Evolutionary conservation across 2,329 filamentous ascomycete genomes (phyloP), one percentile per base, ranked within the genome.

Genomic region (Aspergillus brunneoviolaceus): DNA sequence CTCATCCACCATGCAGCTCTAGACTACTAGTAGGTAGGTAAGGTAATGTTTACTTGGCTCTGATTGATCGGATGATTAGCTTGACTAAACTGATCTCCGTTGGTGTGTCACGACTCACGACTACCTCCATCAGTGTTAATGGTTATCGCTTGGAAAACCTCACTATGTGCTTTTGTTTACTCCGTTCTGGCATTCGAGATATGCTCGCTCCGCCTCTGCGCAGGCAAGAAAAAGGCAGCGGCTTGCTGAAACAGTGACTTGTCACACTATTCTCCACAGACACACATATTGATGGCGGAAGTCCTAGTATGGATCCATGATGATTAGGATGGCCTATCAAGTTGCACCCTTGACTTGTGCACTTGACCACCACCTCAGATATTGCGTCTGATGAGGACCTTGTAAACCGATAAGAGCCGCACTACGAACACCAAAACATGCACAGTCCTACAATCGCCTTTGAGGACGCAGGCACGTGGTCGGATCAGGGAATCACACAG

Each of bases 401-500:
- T 45, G 39, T 5, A 16, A 45, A 45, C 6, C 1, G 19, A 3
- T n/a, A 45, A 19, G 16, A 45, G 33, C 33, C 14, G 33, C 33
- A 35, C 33, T 35, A 35, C 11, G 5, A 12, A 16, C 16, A 4
- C 16, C 16, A 45, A 6, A n/a, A 19, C 14, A 19, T 45, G 39
- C 39, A 7, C 16, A 16, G 3, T 45, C n/a, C 39, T 19, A n/a
- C 39, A 45, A 45, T 45, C 39, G 4, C n/a, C 19, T 45, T 6
- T 7, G 39, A 45, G 6, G 49, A 47, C 23, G 6, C 33, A 21
- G 54, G 61, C 58, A 60, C 61, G 58, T 63, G 61, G 61, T 45
- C 52, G 27, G 47, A 23, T 21, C 51, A 53, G 42, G 19, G 23
- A 21, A 54, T 47, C 25, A 25, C 49, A 63, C 55, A 60, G 61